These are phyloP conservation scores for Saccharomycopsis javanensis DNA, from an alignment of 805 yeast genomes.

Conservation along the genomic window DNA sequence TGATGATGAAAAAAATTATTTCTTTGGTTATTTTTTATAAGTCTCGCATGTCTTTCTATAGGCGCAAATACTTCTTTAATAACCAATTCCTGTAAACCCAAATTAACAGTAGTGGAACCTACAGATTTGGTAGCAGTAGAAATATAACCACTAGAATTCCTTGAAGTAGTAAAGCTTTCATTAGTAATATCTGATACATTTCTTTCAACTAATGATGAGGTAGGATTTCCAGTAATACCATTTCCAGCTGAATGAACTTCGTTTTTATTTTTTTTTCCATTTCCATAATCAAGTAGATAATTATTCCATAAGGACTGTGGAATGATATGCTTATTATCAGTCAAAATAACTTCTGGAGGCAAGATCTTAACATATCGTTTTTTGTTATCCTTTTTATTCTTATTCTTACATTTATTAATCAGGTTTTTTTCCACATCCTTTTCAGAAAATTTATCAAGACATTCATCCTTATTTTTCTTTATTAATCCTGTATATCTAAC, in stretches of 20 bases:
- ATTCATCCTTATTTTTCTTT: constrained; percentile 13
- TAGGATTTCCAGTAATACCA: background rate
- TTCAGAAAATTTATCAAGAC: constrained; percentile 19
- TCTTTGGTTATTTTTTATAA: constrained; percentile 18
- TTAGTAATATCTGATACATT: background rate
- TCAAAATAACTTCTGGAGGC: constrained; percentile 77
- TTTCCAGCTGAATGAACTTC: background rate
- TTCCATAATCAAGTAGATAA: constrained; percentile 31
- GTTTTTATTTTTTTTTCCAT: background rate
- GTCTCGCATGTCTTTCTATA: constrained; percentile 27
- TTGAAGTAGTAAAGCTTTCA: background rate
- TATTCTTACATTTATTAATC: constrained; percentile 15
- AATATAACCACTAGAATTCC: background rate
- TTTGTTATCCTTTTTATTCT: background rate
- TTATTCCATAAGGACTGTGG: constrained; percentile 70
- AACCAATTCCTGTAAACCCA: constrained; percentile 61
- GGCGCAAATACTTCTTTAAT: constrained; percentile 66
- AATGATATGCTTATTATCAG: constrained; percentile 86
- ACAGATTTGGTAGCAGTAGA: background rate
- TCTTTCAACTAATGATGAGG: background rate
- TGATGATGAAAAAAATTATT: constrained; percentile 10
- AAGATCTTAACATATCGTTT: constrained; percentile 24
- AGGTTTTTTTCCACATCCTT: background rate
- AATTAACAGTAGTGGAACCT: constrained; percentile 62
- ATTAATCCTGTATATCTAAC: constrained; percentile 63